A percentile compares a stretch with the other conserved stretches of the same genome.
These are phyloP conservation scores for Rhodomyrtus psidioides DNA, from an alignment of 441 rosid species.

Conservation along the genomic window DNA sequence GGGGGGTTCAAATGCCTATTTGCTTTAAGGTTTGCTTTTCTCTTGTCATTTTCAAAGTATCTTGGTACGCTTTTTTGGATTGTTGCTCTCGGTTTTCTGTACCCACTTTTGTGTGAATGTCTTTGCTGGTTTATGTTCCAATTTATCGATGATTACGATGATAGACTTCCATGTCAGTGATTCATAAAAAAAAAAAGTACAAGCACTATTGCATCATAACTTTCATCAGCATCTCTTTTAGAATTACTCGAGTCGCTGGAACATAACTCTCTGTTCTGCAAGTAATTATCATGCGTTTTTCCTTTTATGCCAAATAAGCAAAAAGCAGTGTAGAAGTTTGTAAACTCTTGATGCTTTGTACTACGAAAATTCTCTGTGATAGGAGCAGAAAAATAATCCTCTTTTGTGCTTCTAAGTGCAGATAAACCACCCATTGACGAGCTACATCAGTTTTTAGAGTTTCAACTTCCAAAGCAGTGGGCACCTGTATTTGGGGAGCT, in stretches of 20 bases:
- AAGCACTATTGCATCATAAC: not conserved
- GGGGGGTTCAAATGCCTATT: not conserved
- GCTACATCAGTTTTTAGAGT: conserved; percentile 88
- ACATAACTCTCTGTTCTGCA: not conserved
- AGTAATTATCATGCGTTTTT: not conserved
- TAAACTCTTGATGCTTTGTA: not conserved
- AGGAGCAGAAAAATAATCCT: not conserved
- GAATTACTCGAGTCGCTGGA: not conserved
- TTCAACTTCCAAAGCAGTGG: conserved; percentile 97
- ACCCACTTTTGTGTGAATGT: not conserved
- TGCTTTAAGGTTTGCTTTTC: not conserved
- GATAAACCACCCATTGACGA: conserved; percentile 95
- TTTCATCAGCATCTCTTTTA: not conserved
- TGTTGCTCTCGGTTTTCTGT: not conserved
- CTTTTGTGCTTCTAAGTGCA: conserved; percentile 9
- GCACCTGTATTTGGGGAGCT: conserved; percentile 95
- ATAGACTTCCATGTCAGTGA: not conserved
- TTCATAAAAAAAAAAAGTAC: not conserved
- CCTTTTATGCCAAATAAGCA: not conserved
- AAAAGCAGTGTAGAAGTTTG: not conserved
- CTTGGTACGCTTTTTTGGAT: not conserved
- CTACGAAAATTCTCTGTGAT: not conserved
- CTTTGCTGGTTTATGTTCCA: not conserved
- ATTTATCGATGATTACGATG: not conserved
- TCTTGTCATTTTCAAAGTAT: not conserved